phyloP scores from a whole-genome alignment of 2,329 filamentous ascomycete genomes.

The Cercospora brassicicola region DNA sequence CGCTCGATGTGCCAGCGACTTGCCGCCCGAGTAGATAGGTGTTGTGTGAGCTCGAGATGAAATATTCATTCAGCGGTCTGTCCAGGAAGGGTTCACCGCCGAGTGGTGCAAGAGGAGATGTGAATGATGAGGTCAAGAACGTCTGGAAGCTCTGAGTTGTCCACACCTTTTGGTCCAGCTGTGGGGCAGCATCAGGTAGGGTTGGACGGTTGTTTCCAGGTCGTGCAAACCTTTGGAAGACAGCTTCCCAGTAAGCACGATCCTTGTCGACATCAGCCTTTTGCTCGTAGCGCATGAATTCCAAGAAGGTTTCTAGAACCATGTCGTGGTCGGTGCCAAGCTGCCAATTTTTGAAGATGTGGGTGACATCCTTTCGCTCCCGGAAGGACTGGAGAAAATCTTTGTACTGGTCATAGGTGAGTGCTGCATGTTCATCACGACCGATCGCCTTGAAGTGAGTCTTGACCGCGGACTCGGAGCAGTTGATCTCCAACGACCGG shows the following conservation, averaged over 20 bases:
- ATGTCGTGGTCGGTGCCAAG: constrained; percentile 58
- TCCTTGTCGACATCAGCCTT: constrained; percentile 72
- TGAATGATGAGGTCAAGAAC: constrained; percentile 66
- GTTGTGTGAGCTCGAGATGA: constrained; percentile 97
- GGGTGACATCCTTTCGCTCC: constrained; percentile 75
- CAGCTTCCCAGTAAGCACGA: constrained; percentile 64
- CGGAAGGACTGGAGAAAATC: constrained; percentile 81
- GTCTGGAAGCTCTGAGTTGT: constrained; percentile 74
- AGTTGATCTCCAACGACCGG: constrained; percentile 88
- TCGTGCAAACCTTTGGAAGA: constrained; percentile 55
- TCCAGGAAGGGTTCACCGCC: constrained; percentile 57
- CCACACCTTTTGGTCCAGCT: constrained; percentile 61
- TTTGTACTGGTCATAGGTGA: constrained; percentile 80
- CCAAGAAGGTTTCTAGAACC: constrained; percentile 69
- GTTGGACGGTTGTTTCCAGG: constrained; percentile 41
- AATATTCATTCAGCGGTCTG: constrained; percentile 91
- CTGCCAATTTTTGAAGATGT: constrained; percentile 65
- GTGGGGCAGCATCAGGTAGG: constrained; percentile 45
- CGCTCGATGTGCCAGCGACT: constrained; percentile 83
- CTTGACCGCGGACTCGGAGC: constrained; percentile 70
- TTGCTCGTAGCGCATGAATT: constrained; percentile 73
- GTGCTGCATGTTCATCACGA: constrained; percentile 59
- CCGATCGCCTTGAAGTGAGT: constrained; percentile 74
- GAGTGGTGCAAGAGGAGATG: constrained; percentile 28
- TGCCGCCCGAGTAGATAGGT: constrained; percentile 93